Evolutionary conservation across 2,329 filamentous ascomycete species (phyloP).

Genomic region (Aspergillus pseudotamarii): DNA sequence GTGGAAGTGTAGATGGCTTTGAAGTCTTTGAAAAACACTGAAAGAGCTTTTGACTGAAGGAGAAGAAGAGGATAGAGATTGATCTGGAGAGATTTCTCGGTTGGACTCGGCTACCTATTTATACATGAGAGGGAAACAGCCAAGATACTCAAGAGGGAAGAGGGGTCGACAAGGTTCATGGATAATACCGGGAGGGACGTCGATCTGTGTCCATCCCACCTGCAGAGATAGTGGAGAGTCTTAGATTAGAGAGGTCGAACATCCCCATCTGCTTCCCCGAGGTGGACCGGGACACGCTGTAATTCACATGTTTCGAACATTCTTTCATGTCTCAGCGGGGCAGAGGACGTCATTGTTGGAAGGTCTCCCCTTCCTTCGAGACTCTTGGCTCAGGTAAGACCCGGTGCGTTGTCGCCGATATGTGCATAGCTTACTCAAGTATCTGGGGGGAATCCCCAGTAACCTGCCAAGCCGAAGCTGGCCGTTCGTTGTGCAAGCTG

Average conservation of each 20-base stretch:
- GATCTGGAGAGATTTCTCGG: constrained; percentile 9
- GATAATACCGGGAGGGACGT: constrained; percentile 25
- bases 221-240: constrained; percentile 21
- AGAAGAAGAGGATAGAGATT: constrained; percentile 6
- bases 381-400: constrained; percentile 28
- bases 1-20: constrained; percentile 1
- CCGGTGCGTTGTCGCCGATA: constrained; percentile 3
- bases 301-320: constrained; percentile 32
- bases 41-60: not conserved
- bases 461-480: constrained; percentile 8
- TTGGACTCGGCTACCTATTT: constrained; percentile 29
- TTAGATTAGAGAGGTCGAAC: not conserved
- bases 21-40: not conserved
- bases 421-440: not conserved
- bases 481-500: constrained; percentile 8
- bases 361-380: constrained; percentile 23
- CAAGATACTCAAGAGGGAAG: constrained; percentile 21
- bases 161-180: constrained; percentile 29
- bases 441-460: constrained; percentile 1
- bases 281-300: constrained; percentile 12
- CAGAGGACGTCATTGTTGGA: constrained; percentile 34
- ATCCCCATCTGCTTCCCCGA: not conserved
- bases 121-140: constrained; percentile 25
- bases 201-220: constrained; percentile 29
- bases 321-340: constrained; percentile 23